Conservation (phyloP, 129 eudicot genomes). For the Daucus carota region DNA sequence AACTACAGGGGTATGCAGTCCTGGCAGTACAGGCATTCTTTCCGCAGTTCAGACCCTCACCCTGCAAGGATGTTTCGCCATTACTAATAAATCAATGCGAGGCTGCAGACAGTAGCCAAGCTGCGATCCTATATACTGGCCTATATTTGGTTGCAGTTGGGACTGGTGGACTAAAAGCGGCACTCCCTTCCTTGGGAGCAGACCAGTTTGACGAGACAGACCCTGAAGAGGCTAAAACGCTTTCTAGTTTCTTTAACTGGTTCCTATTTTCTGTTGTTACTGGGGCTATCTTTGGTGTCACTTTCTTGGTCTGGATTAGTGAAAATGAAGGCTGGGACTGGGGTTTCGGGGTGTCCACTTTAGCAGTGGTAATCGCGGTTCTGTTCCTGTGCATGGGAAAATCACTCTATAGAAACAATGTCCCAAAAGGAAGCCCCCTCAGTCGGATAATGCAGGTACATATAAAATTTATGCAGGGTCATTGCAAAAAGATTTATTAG, state of each 20-base stretch:
- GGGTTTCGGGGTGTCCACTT: slow-evolving; percentile 46
- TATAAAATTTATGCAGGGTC: neutral
- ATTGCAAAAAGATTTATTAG: neutral
- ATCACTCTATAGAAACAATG: slow-evolving; percentile 42
- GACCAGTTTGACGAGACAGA: slow-evolving; percentile 69
- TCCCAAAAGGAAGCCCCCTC: slow-evolving; percentile 63
- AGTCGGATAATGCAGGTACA: slow-evolving; percentile 53
- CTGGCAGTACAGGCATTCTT: slow-evolving; percentile 69
- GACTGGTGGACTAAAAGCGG: slow-evolving; percentile 54
- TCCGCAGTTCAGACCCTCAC: slow-evolving; percentile 55
- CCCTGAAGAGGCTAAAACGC: slow-evolving; percentile 47
- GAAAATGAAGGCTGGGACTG: slow-evolving; percentile 70
- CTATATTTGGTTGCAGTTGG: slow-evolving; percentile 69
- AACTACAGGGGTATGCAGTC: slow-evolving; percentile 55
- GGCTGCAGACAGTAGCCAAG: slow-evolving; percentile 46
- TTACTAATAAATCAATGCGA: slow-evolving; percentile 32
- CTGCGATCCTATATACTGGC: slow-evolving; percentile 45
- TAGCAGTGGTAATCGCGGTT: slow-evolving; percentile 38
- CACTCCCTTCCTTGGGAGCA: slow-evolving; percentile 70
- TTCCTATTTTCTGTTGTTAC: slow-evolving; percentile 34
- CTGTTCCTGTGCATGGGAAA: slow-evolving; percentile 59
- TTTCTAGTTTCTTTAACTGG: slow-evolving; percentile 75
- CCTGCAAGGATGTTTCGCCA: slow-evolving; percentile 41
- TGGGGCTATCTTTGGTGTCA: slow-evolving; percentile 64
- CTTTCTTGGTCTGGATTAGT: slow-evolving; percentile 63